These are phyloP conservation scores for Adiantum capillusveneris DNA, from an alignment of 75 land plant species.

Conservation along the genomic window DNA sequence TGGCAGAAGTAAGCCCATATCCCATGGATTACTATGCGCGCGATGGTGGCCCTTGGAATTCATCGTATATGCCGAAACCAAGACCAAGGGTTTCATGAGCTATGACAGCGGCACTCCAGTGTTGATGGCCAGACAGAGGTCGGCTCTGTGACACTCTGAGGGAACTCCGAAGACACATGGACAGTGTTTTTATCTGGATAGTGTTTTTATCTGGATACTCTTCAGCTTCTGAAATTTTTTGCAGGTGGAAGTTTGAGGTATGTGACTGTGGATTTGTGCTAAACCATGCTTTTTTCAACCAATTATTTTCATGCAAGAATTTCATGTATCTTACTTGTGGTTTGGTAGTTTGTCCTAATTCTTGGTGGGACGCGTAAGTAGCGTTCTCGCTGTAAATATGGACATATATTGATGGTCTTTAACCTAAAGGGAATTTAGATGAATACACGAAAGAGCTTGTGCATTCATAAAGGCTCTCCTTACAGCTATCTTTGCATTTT, in stretches of 20 bases:
- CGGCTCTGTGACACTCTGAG: not conserved
- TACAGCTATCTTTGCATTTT: too few species aligned
- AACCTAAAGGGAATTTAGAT: too few species aligned
- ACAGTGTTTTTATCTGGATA: not conserved
- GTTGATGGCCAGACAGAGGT: not conserved
- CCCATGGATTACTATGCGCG: conserved; percentile 99
- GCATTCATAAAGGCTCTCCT: too few species aligned
- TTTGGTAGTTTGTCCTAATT: not conserved
- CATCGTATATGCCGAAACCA: conserved; percentile 33
- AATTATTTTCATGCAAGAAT: too few species aligned
- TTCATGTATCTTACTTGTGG: not conserved
- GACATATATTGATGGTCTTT: not conserved
- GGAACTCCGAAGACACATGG: too few species aligned
- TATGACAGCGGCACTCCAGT: not conserved
- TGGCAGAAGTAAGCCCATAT: conserved; percentile 25
- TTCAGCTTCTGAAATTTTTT: too few species aligned
- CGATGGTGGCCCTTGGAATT: conserved; percentile 98
- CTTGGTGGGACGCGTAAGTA: not conserved
- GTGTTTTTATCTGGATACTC: too few species aligned
- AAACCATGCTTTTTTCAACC: too few species aligned
- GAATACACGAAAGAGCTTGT: too few species aligned
- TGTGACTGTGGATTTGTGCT: not conserved
- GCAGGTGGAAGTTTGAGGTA: not conserved
- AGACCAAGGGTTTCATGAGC: not conserved
- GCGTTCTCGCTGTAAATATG: conserved; percentile 1